Percentiles rank a stretch among this genome's conserved stretches.
Evolutionary conservation across 352 stramenopile genomes (phyloP).

Genomic region (Pythium angustatum): DNA sequence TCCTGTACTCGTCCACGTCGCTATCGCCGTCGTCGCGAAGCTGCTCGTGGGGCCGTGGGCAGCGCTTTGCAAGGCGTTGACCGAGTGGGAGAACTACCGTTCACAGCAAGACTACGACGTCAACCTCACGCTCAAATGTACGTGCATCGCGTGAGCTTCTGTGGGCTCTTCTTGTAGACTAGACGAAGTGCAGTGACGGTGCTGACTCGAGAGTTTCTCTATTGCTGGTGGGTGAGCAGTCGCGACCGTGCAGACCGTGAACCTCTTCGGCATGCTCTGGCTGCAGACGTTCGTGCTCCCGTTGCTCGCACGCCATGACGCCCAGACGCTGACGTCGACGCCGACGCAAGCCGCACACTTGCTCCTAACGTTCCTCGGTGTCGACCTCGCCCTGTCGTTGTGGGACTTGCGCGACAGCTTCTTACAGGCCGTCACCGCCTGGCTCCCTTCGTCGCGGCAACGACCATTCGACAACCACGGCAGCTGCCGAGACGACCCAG

Average conservation of each 20-base stretch:
- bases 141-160: constrained; percentile 5
- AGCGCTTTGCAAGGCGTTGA: constrained; percentile 36
- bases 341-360: constrained; percentile 56
- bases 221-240: constrained; percentile 29
- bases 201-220: no score
- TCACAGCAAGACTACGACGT: constrained; percentile 64
- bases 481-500: not conserved
- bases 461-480: no score
- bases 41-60: constrained; percentile 33
- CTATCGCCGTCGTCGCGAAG: constrained; percentile 45
- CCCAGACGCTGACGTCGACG: no score
- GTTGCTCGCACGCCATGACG: no score
- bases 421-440: not conserved
- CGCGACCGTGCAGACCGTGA: constrained; percentile 60
- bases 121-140: constrained; percentile 81
- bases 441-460: not conserved
- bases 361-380: constrained; percentile 44
- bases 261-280: constrained; percentile 59
- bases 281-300: constrained; percentile 50
- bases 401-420: constrained; percentile 38
- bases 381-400: constrained; percentile 34
- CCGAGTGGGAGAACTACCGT: constrained; percentile 76
- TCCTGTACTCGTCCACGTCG: constrained; percentile 34
- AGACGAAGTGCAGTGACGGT: no score
- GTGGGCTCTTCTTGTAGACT: no score